Base-by-base conservation (phyloP, 768 basidiomycete genomes). In the Myochromella boudieri region DNA sequence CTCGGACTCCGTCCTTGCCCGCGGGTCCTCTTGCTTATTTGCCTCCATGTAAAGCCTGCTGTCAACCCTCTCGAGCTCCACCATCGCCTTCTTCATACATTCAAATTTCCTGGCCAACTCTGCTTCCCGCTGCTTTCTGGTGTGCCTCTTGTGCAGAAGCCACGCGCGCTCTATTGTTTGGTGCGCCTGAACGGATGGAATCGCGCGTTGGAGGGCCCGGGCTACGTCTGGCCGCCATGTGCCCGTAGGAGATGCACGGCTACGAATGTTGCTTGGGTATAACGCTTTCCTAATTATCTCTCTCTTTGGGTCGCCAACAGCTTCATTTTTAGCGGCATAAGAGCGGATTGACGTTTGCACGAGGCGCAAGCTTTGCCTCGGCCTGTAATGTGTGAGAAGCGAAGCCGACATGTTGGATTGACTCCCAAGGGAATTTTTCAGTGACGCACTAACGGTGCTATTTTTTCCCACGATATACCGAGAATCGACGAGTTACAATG, bases 101-200 rank as follows among this genome's bases (percentile, higher is more conserved):
- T 82, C 76, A 59, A 85, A 93, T 66, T 95, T 95, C 66, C 84
- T 77, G 47, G 72, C 69, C 51, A 90, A 62, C 59, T 91, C 87
- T 27, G 73, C 80, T 22, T 84, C 78, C 36, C 87, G 76, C 51
- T 75, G 71, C 59, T 86, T 81, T 32, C 94, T 81, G 29, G 84
- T 49, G 59, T 89, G 84, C 24, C 94, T 79, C 54, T 80, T 76
- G 68, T 91, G 83, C 9, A 97, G 76, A 42, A 84, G 70, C 88
- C 89, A 97, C 3, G 94, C 94, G 25, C 94, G 82, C 54, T 91
- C 86, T 43, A 97, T 93, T 2, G 92, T 97, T 52, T 92, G 80
- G 68, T 97, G 91, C 0, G 90, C 92, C 64, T 95, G 92, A 4
- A 76, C 79, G 3, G 90, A 91, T 10, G 91, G 91, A 42, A 97